Base-by-base conservation (phyloP, 495 filamentous ascomycete genomes). In the Penicillium cinerascens region DNA sequence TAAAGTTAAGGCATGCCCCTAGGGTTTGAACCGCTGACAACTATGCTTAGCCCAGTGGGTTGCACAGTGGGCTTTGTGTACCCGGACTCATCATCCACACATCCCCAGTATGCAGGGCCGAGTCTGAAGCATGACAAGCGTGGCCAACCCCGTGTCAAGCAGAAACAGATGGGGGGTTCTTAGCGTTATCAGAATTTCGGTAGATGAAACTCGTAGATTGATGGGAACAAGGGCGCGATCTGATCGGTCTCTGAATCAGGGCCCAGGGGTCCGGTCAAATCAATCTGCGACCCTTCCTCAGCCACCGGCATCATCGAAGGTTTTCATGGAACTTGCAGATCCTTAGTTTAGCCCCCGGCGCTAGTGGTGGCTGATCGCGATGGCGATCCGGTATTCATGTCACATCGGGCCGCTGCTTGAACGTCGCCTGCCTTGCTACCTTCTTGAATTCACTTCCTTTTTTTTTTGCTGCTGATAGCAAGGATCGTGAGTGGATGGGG, bases 61-160 rank as follows among this genome's bases (percentile, higher is more conserved):
- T 48, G 35, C 37, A 48, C 46, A 2, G 22, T 40, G 29, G 29
- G 7, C 17, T 21, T 23, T 36, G 15, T 48, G 46, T 27, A 38
- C 46, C 9, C 22, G 33, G 20, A 27, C 10, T 27, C 2, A 15
- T 39, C 33, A 48, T 40, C 22, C 45, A 48, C 16, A 18, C 11
- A n/a, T 29, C 22, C 46, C 46, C 15, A 18, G 11, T 15, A 48
- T 48, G 46, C 44, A 48, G 45, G 36, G 45, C 22, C 21, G 11
- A 18, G 36, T 40, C 35, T 40, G 36, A 27, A 10, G 46, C 35
- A 15, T 1, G 46, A 48, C 18, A 27, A 39, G 11, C 44, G 33
- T 16, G 33, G 27, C 3, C 8, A 10, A 33, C 9, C 11, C 29
- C 11, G 29, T 33, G 11, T 33, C 29, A 33, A 15, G 11, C 29